Base-by-base conservation (phyloP, 2,329 filamentous ascomycete genomes). In the Neonectria hederae region DNA sequence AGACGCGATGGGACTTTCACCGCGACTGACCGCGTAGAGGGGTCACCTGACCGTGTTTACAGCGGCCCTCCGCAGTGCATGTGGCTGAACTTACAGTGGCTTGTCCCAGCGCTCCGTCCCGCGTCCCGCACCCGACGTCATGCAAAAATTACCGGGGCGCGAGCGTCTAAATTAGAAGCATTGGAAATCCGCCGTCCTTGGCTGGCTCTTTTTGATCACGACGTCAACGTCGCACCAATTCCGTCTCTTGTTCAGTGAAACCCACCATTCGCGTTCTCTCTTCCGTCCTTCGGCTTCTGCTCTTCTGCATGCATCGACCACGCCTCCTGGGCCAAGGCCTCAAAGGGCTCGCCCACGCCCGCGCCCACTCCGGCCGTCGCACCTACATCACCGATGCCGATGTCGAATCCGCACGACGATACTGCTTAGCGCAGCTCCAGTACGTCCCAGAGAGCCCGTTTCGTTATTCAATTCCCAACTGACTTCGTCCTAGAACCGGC, bases 401-500 rank as follows among this genome's bases (percentile, higher is more conserved):
- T 43, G 77, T 88, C 53, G 80, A 81, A 40, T 83, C 84, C 62
- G 86, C 86, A 21, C 80, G 85, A 59, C 77, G 79, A 56, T 88
- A 88, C 72, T 89, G 86, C 75, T 69, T 83, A 26, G 79, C 80
- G 61, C 85, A 88, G 72, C 76, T 89, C 43, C 80, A 83, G 83
- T 86, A 77, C 28, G 77, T 66, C 26, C 26, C 21, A 54, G 17
- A 40, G 9, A 11, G 10, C n/a, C 5, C 5, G n/a, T 1, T 9
- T 8, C 1, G 6, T 2, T 9, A 2, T 2, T 14, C 4, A 22
- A 2, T 5, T 8, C 6, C 8, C n/a, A 40, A 19, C 68, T 75
- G 59, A 73, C 42, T 11, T 3, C 13, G 7, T 24, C 11, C 5
- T 71, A 97, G 94, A 77, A 91, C 90, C 77, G 93, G 93, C 79